Evolutionary conservation across 202 grass and related monocot genomes (phyloP).

Genomic region (Schoenoplectus tabernaemontani): DNA sequence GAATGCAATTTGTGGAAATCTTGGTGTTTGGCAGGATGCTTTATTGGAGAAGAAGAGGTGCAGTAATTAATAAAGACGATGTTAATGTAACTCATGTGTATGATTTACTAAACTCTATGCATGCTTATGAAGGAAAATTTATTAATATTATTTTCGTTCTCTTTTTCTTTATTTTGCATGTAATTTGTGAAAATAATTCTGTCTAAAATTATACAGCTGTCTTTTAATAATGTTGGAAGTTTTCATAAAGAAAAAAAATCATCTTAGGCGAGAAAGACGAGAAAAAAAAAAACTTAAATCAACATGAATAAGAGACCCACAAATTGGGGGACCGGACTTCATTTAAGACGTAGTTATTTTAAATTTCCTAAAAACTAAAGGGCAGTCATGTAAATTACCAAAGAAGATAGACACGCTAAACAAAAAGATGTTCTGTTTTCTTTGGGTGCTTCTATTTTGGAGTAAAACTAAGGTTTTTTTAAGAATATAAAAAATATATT

Average conservation of each 20-base stretch:
- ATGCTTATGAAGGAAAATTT: slow-evolving; percentile 10
- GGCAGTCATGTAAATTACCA: too few relatives aligned
- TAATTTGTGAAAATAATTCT: neutral
- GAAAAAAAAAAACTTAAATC: neutral
- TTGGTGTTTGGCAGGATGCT: slow-evolving; percentile 10
- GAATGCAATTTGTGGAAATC: slow-evolving; percentile 6
- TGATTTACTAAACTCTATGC: neutral
- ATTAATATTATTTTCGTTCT: neutral
- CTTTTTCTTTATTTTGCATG: neutral
- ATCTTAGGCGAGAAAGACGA: neutral
- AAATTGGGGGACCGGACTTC: neutral
- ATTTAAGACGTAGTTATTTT: neutral
- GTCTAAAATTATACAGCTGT: neutral
- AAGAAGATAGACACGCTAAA: too few relatives aligned
- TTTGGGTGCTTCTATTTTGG: too few relatives aligned
- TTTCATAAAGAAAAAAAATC: neutral
- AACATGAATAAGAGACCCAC: neutral
- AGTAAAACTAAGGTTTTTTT: too few relatives aligned
- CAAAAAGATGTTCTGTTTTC: too few relatives aligned
- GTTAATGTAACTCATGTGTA: slow-evolving; percentile 5
- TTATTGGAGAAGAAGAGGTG: slow-evolving; percentile 7
- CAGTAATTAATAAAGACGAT: neutral
- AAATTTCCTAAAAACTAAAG: neutral
- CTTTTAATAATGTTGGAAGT: neutral
- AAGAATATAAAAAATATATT: too few relatives aligned